phyloP scores from a whole-genome alignment of 805 yeast species.

The Pichia deserticola region DNA sequence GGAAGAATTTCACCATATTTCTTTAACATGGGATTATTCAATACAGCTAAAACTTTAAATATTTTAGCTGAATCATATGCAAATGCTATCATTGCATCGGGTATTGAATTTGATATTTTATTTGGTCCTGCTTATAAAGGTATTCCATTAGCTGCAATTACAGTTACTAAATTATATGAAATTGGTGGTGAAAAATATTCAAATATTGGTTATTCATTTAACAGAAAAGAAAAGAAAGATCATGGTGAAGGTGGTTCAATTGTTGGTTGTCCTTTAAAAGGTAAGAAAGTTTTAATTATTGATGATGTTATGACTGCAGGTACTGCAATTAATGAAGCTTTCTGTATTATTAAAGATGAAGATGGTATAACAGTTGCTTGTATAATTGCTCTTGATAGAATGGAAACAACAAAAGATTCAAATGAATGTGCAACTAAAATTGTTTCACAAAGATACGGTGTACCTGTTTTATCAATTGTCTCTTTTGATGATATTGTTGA shows the following conservation, averaged over 20 bases:
- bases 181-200: slow-evolving; percentile 74
- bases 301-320: slow-evolving; percentile 99
- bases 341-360: slow-evolving; percentile 61
- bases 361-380: slow-evolving; percentile 75
- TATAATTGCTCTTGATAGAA: slow-evolving; percentile 90
- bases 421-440: slow-evolving; percentile 73
- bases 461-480: slow-evolving; percentile 82
- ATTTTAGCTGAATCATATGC: slow-evolving; percentile 86
- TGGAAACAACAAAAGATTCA: slow-evolving; percentile 72
- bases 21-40: slow-evolving; percentile 87
- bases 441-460: slow-evolving; percentile 60
- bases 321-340: slow-evolving; percentile 94
- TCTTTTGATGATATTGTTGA: slow-evolving; percentile 65
- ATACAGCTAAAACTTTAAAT: slow-evolving; percentile 71
- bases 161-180: slow-evolving; percentile 88
- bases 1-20: slow-evolving; percentile 95
- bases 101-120: slow-evolving; percentile 77
- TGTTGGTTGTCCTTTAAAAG: slow-evolving; percentile 74
- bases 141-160: slow-evolving; percentile 88
- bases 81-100: slow-evolving; percentile 72
- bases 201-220: slow-evolving; percentile 80
- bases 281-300: slow-evolving; percentile 71
- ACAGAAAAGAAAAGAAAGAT: slow-evolving; percentile 93
- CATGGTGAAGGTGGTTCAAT: slow-evolving; percentile 98
- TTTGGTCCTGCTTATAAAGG: slow-evolving; percentile 99